These are phyloP conservation scores for Capronia americana DNA, from an alignment of 2,329 filamentous ascomycete genomes.

Conservation along the genomic window DNA sequence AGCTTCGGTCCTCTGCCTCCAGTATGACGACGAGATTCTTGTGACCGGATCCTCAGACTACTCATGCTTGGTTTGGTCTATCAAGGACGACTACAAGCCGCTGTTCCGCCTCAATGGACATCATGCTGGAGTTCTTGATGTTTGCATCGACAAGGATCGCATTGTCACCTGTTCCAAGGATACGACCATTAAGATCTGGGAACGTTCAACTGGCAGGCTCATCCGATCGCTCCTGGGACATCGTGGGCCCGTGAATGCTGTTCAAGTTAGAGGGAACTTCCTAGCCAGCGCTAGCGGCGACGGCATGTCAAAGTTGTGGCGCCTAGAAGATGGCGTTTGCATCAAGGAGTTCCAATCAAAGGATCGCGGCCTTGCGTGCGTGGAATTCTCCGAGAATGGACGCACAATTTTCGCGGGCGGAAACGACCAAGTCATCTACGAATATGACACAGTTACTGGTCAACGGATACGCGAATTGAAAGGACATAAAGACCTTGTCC, in stretches of 20 bases:
- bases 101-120: constrained; percentile 80
- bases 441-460: constrained; percentile 93
- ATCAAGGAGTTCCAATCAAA: constrained; percentile 90
- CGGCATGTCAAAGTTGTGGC: constrained; percentile 93
- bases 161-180: constrained; percentile 99
- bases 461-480: constrained; percentile 79
- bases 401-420: constrained; percentile 90
- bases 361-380: constrained; percentile 91
- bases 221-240: constrained; percentile 84
- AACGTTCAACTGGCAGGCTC: constrained; percentile 76
- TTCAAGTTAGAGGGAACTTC: constrained; percentile 90
- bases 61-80: constrained; percentile 88
- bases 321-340: constrained; percentile 83
- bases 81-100: constrained; percentile 78
- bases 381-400: constrained; percentile 96
- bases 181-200: constrained; percentile 91
- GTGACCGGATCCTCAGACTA: constrained; percentile 94
- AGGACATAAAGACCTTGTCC: constrained; percentile 84
- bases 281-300: constrained; percentile 94
- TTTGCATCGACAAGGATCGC: constrained; percentile 88
- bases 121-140: constrained; percentile 86
- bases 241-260: constrained; percentile 90
- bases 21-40: constrained; percentile 91
- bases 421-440: constrained; percentile 93
- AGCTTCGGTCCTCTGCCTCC: constrained; percentile 91